These are phyloP conservation scores for Talaromyces borbonicus DNA, from an alignment of 495 filamentous ascomycete genomes.

Conservation along the genomic window DNA sequence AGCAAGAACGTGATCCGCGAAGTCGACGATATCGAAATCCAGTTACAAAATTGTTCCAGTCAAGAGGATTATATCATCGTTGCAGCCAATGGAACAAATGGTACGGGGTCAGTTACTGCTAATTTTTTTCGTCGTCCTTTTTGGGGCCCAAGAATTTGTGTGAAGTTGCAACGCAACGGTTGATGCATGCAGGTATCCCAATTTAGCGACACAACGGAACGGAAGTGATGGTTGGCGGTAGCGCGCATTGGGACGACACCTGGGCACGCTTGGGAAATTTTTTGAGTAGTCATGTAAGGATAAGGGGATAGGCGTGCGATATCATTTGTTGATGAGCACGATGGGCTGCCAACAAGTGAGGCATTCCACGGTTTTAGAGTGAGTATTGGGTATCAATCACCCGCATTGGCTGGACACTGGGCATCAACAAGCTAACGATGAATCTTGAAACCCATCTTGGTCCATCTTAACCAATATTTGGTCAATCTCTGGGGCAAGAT, in stretches of 20 bases:
- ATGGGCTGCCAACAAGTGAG: slow-evolving; percentile 21
- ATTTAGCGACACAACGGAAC: slow-evolving; percentile 6
- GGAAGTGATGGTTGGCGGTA: too few relatives aligned
- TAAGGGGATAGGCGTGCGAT: slow-evolving; percentile 16
- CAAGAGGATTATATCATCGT: too few relatives aligned
- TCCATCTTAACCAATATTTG: too few relatives aligned
- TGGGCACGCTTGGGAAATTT: too few relatives aligned
- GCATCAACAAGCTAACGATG: slow-evolving; percentile 16
- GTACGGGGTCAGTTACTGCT: too few relatives aligned
- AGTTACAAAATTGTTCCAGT: too few relatives aligned
- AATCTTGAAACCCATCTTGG: too few relatives aligned
- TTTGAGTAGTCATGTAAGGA: slow-evolving; percentile 5
- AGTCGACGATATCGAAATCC: slow-evolving; percentile 3
- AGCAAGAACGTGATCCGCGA: slow-evolving; percentile 10
- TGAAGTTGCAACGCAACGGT: slow-evolving; percentile 25
- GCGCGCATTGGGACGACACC: too few relatives aligned
- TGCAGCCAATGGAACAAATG: too few relatives aligned
- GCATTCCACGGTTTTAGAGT: slow-evolving; percentile 14
- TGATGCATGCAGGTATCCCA: slow-evolving; percentile 6
- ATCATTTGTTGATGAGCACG: slow-evolving; percentile 17
- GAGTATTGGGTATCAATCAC: slow-evolving; percentile 33
- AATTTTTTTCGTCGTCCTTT: too few relatives aligned
- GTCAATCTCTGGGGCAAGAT: too few relatives aligned
- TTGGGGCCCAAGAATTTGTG: slow-evolving; percentile 17
- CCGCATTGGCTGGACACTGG: slow-evolving; percentile 10